Evolutionary conservation across 139 green algal genomes (phyloP), one percentile per base, ranked within the genome.

Genomic region (Deuterostichococcus epilithicus): DNA sequence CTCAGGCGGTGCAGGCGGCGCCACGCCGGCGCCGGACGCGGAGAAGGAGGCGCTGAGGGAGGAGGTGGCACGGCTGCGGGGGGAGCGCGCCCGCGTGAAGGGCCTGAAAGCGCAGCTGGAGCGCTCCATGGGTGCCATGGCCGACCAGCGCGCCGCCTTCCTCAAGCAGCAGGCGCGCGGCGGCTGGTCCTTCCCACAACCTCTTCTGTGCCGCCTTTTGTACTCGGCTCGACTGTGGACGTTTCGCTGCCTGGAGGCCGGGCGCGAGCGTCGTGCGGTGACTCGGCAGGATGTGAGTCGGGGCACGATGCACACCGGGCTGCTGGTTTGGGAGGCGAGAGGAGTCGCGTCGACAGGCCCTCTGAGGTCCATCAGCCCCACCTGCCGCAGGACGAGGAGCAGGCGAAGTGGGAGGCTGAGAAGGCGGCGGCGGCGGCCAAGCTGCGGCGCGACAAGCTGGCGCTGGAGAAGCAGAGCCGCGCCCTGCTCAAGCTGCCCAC

Each of bases 391-490:
- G 79, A 70, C 13, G 78, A 87, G 60, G 86, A 88, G 63, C 75
- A 82, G 65, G 78, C 82, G 1, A 59, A 76, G 0, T 76, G 88
- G 52, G 89, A 91, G 58, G 78, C 87, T 0, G 79, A 86, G 82
- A 77, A 81, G 18, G 72, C 73, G 3, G 86, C 85, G 52, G 85
- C 92, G 82, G 74, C 71, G 59, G 79, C 75, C 10, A 77, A 78
- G 34, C 85, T 96, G 52, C 76, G 85, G 68, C 81, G 87, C 1
- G 91, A 96, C 60, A 74, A 85, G 23, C 78, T 86, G 0, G 86
- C 93, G 58, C 85, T 97, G 59, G 90, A 95, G 77, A 91, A 95
- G 86, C 90, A 91, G 84, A 82, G 76, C 73, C 71, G 81, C 0
- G 86, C 84, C 15, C 67, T 94, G 73, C 59, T 89, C 10, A 88